phyloP scores from a whole-genome alignment of 2,329 filamentous ascomycete genomes.

The Apiospora koreana region DNA sequence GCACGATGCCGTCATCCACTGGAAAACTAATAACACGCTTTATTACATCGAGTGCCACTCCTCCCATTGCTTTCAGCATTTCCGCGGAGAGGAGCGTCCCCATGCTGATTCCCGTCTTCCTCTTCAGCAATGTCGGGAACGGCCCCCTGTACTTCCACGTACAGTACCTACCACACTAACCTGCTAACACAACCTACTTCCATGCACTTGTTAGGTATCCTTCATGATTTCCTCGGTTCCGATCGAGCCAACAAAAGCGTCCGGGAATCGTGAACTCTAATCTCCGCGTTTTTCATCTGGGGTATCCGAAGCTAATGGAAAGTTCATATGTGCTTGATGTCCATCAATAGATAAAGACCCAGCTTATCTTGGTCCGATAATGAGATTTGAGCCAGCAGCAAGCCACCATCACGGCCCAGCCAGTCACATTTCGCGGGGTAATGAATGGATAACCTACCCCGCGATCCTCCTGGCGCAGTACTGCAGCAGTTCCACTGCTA shows the following conservation, averaged over 20 bases:
- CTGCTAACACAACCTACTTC: no score
- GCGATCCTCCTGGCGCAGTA: not conserved
- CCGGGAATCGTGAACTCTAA: not conserved
- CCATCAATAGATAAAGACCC: not conserved
- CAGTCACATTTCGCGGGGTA: slow-evolving; percentile 2
- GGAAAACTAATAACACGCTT: not conserved
- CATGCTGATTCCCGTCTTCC: no score
- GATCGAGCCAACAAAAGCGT: not conserved
- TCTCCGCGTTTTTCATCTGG: not conserved
- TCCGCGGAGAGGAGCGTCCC: slow-evolving; percentile 4
- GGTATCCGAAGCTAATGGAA: not conserved
- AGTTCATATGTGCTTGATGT: no score
- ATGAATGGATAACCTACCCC: not conserved
- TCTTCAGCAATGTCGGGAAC: no score
- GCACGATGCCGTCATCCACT: slow-evolving; percentile 1
- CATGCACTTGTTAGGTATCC: not conserved
- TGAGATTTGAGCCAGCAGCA: not conserved
- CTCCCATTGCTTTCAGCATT: not conserved
- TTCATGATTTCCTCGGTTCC: not conserved
- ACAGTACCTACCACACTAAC: no score
- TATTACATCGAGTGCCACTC: not conserved
- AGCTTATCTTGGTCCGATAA: not conserved
- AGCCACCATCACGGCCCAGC: not conserved
- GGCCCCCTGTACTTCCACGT: no score
- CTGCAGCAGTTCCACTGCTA: not conserved